Evolutionary conservation across 768 basidiomycete genomes (phyloP).

Genomic region (Gautieria morchelliformis): DNA sequence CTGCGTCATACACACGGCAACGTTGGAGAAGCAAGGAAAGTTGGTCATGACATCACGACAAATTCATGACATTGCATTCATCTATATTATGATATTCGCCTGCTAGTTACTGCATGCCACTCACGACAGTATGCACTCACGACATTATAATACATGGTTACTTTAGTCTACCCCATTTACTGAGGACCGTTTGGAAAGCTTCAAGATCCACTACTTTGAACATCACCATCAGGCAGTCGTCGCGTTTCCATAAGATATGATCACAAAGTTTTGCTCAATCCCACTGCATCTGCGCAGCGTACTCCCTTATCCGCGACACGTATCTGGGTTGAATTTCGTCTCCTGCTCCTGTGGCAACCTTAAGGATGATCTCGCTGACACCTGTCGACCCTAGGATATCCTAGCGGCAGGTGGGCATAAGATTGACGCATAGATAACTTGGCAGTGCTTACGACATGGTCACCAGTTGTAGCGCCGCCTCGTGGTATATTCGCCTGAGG

Average conservation of each 20-base stretch:
- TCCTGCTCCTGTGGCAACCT: constrained; percentile 78
- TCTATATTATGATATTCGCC: background rate
- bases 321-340: constrained; percentile 60
- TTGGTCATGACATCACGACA: background rate
- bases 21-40: background rate
- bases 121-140: background rate
- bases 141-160: background rate
- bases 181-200: background rate
- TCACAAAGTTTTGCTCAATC: constrained; percentile 32
- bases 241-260: too few relatives aligned
- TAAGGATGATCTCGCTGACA: constrained; percentile 84
- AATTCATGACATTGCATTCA: background rate
- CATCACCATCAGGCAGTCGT: too few relatives aligned
- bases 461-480: constrained; percentile 86
- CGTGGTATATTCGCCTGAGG: constrained; percentile 66
- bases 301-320: constrained; percentile 72
- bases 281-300: constrained; percentile 68
- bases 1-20: background rate
- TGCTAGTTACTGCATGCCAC: background rate
- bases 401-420: background rate
- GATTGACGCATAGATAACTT: background rate
- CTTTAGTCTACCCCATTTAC: background rate
- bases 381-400: constrained; percentile 52
- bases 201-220: background rate
- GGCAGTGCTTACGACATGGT: constrained; percentile 73